These are phyloP conservation scores for Phytophthora ohioensis DNA, from an alignment of 352 stramenopile species.

Conservation along the genomic window DNA sequence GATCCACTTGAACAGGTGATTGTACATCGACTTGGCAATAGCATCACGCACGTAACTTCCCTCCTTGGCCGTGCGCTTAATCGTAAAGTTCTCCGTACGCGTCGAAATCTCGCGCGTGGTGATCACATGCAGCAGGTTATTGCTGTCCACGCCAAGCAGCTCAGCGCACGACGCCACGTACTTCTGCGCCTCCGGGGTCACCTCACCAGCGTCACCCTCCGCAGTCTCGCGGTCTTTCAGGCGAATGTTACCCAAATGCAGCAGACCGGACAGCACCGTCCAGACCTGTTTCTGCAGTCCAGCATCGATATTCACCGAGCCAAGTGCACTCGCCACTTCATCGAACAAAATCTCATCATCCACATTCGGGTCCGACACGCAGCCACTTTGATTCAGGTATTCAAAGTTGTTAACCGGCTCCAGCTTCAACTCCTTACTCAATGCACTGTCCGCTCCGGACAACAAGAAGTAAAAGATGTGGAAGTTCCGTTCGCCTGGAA, in stretches of 20 bases:
- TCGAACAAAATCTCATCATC: slow-evolving; percentile 91
- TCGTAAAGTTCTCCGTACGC: slow-evolving; percentile 83
- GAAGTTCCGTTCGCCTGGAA: slow-evolving; percentile 90
- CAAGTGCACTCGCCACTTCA: slow-evolving; percentile 81
- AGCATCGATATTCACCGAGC: slow-evolving; percentile 76
- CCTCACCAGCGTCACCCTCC: slow-evolving; percentile 79
- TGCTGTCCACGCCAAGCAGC: slow-evolving; percentile 82
- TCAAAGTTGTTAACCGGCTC: slow-evolving; percentile 63
- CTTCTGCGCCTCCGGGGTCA: slow-evolving; percentile 58
- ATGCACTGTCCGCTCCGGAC: slow-evolving; percentile 69
- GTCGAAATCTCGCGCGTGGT: slow-evolving; percentile 84
- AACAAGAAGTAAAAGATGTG: slow-evolving; percentile 94
- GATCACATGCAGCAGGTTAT: slow-evolving; percentile 73
- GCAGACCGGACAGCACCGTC: slow-evolving; percentile 75
- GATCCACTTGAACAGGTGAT: slow-evolving; percentile 90
- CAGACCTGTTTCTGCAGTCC: slow-evolving; percentile 80
- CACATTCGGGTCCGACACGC: slow-evolving; percentile 82
- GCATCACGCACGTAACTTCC: slow-evolving; percentile 89
- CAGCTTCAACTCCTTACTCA: slow-evolving; percentile 69
- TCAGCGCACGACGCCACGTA: slow-evolving; percentile 63
- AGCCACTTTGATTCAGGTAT: slow-evolving; percentile 91
- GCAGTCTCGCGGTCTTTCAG: slow-evolving; percentile 83
- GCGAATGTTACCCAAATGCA: slow-evolving; percentile 86
- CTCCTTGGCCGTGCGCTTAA: slow-evolving; percentile 80
- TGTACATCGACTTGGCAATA: slow-evolving; percentile 95